Percentiles rank a stretch among this genome's conserved stretches.
Evolutionary conservation across 805 yeast species (phyloP).

Genomic region (Candida insectorum): DNA sequence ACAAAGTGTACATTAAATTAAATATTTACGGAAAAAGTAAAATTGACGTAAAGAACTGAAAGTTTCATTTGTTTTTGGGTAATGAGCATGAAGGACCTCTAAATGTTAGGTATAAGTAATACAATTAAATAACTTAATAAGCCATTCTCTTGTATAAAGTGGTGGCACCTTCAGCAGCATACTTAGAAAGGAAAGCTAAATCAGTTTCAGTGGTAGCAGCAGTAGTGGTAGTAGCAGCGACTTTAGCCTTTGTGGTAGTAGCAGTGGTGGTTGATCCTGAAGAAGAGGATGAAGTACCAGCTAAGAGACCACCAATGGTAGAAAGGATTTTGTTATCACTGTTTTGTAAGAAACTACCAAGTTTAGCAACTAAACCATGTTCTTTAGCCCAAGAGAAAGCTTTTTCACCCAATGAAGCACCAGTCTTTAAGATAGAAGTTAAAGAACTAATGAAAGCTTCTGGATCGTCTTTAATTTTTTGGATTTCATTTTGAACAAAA

Average conservation of each 20-base stretch:
- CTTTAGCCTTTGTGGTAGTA: conserved; percentile 12
- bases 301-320: conserved; percentile 21
- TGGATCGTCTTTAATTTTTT: conserved; percentile 38
- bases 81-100: too few relatives aligned
- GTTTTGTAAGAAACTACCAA: conserved; percentile 26
- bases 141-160: conserved; percentile 23
- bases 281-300: conserved; percentile 14
- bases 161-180: conserved; percentile 16
- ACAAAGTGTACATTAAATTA: conserved; percentile 5
- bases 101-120: too few relatives aligned
- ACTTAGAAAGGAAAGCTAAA: conserved; percentile 13
- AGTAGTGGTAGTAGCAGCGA: conserved; percentile 10
- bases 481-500: conserved; percentile 24
- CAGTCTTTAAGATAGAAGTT: conserved; percentile 30
- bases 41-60: conserved; percentile 3
- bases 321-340: conserved; percentile 14
- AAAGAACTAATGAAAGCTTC: conserved; percentile 28
- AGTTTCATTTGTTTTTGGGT: too few relatives aligned
- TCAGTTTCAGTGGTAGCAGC: conserved; percentile 10
- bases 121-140: conserved; percentile 17
- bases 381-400: conserved; percentile 35
- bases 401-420: conserved; percentile 31
- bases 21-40: background rate
- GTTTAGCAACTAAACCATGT: conserved; percentile 29
- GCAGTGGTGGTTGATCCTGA: conserved; percentile 15